Evolutionary conservation across 1,284 basidiomycete genomes (phyloP), one percentile per base, ranked within the genome.

Genomic region (Wallemia hederae): DNA sequence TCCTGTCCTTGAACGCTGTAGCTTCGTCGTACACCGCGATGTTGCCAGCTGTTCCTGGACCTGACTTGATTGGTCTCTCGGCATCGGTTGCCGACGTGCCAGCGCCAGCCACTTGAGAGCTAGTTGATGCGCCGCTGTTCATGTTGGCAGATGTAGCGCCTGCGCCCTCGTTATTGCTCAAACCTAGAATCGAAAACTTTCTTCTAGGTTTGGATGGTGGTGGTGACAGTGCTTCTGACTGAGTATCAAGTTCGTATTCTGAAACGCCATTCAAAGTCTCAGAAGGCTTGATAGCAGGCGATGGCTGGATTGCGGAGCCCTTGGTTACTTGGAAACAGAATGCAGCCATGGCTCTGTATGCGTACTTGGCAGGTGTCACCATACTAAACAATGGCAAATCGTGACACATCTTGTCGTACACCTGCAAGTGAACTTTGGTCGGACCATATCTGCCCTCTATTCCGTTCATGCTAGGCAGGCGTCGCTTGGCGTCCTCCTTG

Each of bases 351-450:
- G 56, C 56, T n/a, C 72, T 63, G 63, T 69, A 73, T 34, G 67
- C 71, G 62, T 70, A 72, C 60, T 68, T 67, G 26, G 70, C 70
- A 27, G 71, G 69, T 17, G 66, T 68, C 1, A 72, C 70, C 60
- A 72, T 72, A 0, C 71, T 68, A 63, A 74, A 72, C 27, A 72
- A 64, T 2, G 72, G 70, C 5, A 74, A 64, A 49, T 73, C 72
- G 66, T 77, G 76, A 63, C 75, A 76, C 58, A 72, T 72, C 25
- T 72, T 74, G 59, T 65, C 56, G 25, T 58, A 58, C 24, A 76
- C 70, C 69, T 98, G 92, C 14, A 98, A 73, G 71, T 98, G 92
- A 17, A 97, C 88, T 62, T 84, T 78, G 0, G 92, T 94, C 0
- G 86, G 80, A 1, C 71, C 74, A 66, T 76, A 75, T 11, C 75